Conservation (phyloP, 805 yeast genomes). For the Candida easanensis region DNA sequence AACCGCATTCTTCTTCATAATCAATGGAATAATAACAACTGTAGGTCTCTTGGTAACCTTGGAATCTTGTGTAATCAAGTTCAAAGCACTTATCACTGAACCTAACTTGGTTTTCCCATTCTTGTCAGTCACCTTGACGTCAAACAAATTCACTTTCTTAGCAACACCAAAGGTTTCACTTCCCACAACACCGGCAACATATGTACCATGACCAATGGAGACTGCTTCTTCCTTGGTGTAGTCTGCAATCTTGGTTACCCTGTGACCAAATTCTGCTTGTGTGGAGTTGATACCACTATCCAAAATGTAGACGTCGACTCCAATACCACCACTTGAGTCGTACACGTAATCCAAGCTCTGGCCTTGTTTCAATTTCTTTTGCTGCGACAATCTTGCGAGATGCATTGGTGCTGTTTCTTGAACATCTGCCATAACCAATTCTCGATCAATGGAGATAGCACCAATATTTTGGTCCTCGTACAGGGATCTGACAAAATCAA, state of each 20-base stretch:
- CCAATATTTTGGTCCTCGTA: slow-evolving; percentile 35
- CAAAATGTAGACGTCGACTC: slow-evolving; percentile 36
- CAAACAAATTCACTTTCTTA: slow-evolving; percentile 42
- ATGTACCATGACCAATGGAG: slow-evolving; percentile 54
- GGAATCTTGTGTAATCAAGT: slow-evolving; percentile 27
- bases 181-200: slow-evolving; percentile 53
- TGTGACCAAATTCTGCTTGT: slow-evolving; percentile 43
- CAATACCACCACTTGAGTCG: slow-evolving; percentile 41
- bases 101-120: slow-evolving; percentile 36
- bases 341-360: slow-evolving; percentile 37
- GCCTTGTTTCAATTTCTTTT: slow-evolving; percentile 22
- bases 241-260: slow-evolving; percentile 43
- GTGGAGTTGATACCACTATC: slow-evolving; percentile 37
- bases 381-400: slow-evolving; percentile 39
- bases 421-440: slow-evolving; percentile 34
- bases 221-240: slow-evolving; percentile 33
- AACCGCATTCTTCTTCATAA: slow-evolving; percentile 35
- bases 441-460: slow-evolving; percentile 36
- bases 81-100: slow-evolving; percentile 33
- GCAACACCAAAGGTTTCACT: slow-evolving; percentile 52
- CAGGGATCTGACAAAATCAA: slow-evolving; percentile 29
- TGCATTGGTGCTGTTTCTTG: slow-evolving; percentile 44
- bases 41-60: slow-evolving; percentile 35
- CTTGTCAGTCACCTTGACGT: slow-evolving; percentile 40
- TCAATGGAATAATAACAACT: slow-evolving; percentile 37